Conservation (phyloP, 495 filamentous ascomycete genomes). For the Penicillium bovifimosum region DNA sequence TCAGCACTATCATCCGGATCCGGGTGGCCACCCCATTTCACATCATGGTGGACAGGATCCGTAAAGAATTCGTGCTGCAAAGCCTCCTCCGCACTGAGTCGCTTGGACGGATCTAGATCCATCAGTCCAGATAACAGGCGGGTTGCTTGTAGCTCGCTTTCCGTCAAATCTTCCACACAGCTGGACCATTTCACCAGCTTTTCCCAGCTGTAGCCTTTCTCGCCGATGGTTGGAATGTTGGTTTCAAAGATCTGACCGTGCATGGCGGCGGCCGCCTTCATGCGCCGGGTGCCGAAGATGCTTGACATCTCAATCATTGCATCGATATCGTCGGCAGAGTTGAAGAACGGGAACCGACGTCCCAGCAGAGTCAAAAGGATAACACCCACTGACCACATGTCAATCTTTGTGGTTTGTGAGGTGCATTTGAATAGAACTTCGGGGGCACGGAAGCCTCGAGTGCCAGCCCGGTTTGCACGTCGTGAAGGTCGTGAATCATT, state of each 20-base stretch:
- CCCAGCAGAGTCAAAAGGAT: conserved; percentile 88
- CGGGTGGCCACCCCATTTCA: conserved; percentile 43
- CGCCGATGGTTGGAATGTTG: conserved; percentile 82
- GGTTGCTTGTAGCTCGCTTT: conserved; percentile 44
- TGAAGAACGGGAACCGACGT: conserved; percentile 94
- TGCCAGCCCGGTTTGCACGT: conserved; percentile 93
- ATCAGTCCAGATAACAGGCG: conserved; percentile 62
- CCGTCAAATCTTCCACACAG: conserved; percentile 44
- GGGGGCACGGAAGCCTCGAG: conserved; percentile 89
- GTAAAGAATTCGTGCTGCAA: conserved; percentile 61
- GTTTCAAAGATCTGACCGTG: conserved; percentile 88
- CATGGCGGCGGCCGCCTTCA: conserved; percentile 74
- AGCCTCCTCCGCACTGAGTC: conserved; percentile 55
- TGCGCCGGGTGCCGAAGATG: conserved; percentile 80
- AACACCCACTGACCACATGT: conserved; percentile 94
- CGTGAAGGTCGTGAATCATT: conserved; percentile 81
- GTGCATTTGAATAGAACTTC: conserved; percentile 98
- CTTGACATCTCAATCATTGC: conserved; percentile 95
- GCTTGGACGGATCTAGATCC: conserved; percentile 49
- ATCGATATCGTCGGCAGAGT: conserved; percentile 92
- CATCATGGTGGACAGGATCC: conserved; percentile 42
- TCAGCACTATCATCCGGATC: conserved; percentile 40
- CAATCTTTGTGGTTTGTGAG: conserved; percentile 89
- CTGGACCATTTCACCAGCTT: conserved; percentile 92
- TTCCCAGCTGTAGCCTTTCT: conserved; percentile 77